Evolutionary conservation across 371 early-diverging fungal species (phyloP).

Genomic region (Mucor irregularis): DNA sequence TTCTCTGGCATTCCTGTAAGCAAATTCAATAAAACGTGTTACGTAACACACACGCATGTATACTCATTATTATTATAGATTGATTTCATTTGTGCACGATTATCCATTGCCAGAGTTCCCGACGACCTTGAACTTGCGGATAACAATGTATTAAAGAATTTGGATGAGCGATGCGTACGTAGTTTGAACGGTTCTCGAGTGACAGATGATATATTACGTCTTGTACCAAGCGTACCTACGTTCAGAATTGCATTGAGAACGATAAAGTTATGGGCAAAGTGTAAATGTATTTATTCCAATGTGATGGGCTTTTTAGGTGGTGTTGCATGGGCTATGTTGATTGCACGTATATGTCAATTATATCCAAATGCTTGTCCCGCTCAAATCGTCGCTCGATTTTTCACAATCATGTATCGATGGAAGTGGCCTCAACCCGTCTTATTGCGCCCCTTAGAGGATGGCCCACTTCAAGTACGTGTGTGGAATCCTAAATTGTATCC

Average conservation of each 20-base stretch:
- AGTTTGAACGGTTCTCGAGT: constrained; percentile 99
- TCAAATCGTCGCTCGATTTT: constrained; percentile 89
- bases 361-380: constrained; percentile 96
- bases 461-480: constrained; percentile 89
- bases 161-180: constrained; percentile 95
- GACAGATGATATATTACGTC: constrained; percentile 96
- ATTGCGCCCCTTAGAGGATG: constrained; percentile 91
- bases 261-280: constrained; percentile 99
- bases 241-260: constrained; percentile 95
- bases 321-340: constrained; percentile 99
- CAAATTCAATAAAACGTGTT: not conserved
- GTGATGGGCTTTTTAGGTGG: constrained; percentile 99
- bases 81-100: constrained; percentile 95
- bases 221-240: constrained; percentile 91
- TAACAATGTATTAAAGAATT: constrained; percentile 82
- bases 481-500: constrained; percentile 98
- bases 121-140: constrained; percentile 90
- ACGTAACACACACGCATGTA: not conserved
- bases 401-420: constrained; percentile 91
- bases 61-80: constrained; percentile 58
- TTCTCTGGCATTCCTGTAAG: constrained; percentile 88
- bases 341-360: constrained; percentile 97
- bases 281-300: constrained; percentile 93
- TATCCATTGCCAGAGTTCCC: constrained; percentile 79
- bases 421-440: constrained; percentile 98